phyloP scores from a whole-genome alignment of 2,329 filamentous ascomycete species.

The Colletotrichum truncatum region DNA sequence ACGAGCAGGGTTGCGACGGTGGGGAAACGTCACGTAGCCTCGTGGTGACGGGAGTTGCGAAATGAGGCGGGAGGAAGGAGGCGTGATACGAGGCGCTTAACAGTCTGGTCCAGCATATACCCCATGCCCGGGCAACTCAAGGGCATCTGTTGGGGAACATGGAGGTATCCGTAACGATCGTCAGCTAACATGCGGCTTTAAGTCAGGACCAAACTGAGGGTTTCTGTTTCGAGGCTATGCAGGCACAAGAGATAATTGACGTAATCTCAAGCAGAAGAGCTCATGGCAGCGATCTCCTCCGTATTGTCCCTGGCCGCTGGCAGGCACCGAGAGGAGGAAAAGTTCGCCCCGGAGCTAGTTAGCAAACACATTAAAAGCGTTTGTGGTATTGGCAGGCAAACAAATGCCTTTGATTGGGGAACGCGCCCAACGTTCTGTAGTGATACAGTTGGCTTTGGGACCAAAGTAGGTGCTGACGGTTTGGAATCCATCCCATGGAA shows the following conservation, averaged over 20 bases:
- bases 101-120: not conserved
- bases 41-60: constrained; percentile 8
- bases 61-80: constrained; percentile 15
- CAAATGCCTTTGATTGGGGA: not conserved
- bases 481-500: too few species aligned
- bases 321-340: not conserved
- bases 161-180: not conserved
- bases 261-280: not conserved
- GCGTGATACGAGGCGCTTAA: constrained; percentile 25
- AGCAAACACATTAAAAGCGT: not conserved
- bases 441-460: not conserved
- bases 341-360: not conserved
- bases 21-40: constrained; percentile 23
- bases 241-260: not conserved
- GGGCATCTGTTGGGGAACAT: not conserved
- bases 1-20: constrained; percentile 1
- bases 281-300: constrained; percentile 8
- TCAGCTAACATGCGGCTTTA: not conserved
- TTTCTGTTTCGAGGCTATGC: not conserved
- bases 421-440: not conserved
- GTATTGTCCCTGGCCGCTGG: not conserved
- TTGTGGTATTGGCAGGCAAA: constrained; percentile 4
- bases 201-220: not conserved
- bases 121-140: not conserved
- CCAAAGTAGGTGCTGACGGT: constrained; percentile 12